Conservation (phyloP, 164 flowering plant genomes). For the Dillenia suffruticosa region DNA sequence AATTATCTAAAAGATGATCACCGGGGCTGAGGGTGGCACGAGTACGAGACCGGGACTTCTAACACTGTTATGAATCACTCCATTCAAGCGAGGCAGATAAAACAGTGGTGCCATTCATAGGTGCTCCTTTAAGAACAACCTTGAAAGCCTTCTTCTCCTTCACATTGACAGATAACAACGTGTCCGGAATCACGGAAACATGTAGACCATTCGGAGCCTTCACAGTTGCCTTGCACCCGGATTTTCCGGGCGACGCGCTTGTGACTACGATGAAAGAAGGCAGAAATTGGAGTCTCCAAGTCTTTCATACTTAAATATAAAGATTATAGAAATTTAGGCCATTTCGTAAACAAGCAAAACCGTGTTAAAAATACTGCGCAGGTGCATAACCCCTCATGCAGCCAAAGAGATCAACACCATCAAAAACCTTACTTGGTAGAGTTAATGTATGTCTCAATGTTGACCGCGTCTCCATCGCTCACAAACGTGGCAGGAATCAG, state of each 20-base stretch:
- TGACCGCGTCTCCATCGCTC: no score
- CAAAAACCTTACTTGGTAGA: no score
- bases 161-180: conserved; percentile 21
- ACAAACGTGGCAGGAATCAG: no score
- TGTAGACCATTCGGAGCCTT: conserved; percentile 31
- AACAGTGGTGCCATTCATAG: background rate
- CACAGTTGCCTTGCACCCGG: conserved; percentile 46
- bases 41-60: conserved; percentile 54
- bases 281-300: conserved; percentile 16
- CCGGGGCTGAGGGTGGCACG: background rate
- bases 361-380: no score
- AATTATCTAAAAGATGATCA: background rate
- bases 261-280: conserved; percentile 50
- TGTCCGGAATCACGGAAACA: conserved; percentile 36
- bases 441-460: no score
- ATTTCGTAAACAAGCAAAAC: conserved; percentile 17
- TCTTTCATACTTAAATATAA: conserved; percentile 29
- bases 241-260: conserved; percentile 33
- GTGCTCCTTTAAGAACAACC: conserved; percentile 47
- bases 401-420: no score
- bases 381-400: no score
- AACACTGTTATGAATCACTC: conserved; percentile 37
- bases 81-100: conserved; percentile 45
- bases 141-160: conserved; percentile 39
- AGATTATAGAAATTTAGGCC: no score